Percentiles rank a stretch among this genome's conserved stretches.
phyloP scores from a whole-genome alignment of 257 asterid species.

The Cordia subcordata region DNA sequence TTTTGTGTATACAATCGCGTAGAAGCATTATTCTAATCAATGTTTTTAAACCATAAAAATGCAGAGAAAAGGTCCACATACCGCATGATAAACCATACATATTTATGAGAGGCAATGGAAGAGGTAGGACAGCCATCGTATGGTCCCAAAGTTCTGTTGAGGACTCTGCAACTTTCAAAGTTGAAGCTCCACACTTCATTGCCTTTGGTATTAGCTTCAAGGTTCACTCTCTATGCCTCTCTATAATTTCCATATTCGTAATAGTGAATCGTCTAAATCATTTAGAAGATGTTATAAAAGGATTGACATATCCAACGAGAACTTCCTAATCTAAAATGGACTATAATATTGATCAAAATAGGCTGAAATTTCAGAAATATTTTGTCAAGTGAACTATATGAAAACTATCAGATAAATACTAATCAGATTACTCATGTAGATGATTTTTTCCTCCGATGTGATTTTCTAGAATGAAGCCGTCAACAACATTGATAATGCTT shows the following conservation, averaged over 20 bases:
- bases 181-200: slow-evolving; percentile 64
- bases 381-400: too few species aligned
- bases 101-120: slow-evolving; percentile 77
- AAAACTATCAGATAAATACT: too few species aligned
- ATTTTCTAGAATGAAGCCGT: slow-evolving; percentile 55
- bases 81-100: slow-evolving; percentile 57
- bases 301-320: too few species aligned
- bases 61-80: slow-evolving; percentile 66
- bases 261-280: too few species aligned
- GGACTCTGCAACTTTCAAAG: slow-evolving; percentile 52
- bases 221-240: slow-evolving; percentile 24
- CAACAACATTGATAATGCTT: slow-evolving; percentile 18
- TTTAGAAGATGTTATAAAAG: too few species aligned
- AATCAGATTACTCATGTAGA: too few species aligned
- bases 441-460: too few species aligned
- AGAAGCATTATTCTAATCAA: not conserved
- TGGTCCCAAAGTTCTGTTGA: slow-evolving; percentile 54
- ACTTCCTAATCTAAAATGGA: not conserved
- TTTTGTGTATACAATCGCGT: too few species aligned
- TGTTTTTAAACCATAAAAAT: not conserved
- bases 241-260: not conserved
- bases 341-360: not conserved
- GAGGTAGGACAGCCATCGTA: slow-evolving; percentile 51
- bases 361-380: not conserved
- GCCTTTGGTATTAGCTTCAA: slow-evolving; percentile 84